Conservation (phyloP, 345 rosid species). For the Linum lewisii region DNA sequence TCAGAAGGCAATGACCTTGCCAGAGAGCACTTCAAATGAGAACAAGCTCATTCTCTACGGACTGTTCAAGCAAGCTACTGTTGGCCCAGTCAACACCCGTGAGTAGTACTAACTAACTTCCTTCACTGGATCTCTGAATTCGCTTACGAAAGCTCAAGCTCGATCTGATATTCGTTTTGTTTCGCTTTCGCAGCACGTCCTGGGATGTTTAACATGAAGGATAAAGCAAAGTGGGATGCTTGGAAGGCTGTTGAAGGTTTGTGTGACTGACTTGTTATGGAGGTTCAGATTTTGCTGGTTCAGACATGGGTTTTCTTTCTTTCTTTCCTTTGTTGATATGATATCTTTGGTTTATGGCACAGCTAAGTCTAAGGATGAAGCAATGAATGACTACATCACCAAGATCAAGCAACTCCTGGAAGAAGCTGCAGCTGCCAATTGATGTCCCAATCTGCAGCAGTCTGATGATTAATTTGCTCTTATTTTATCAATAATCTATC, state of each 20-base stretch:
- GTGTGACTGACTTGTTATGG: too few relatives aligned
- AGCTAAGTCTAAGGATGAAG: conserved; percentile 65
- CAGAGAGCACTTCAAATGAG: conserved; percentile 46
- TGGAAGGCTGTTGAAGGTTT: conserved; percentile 92
- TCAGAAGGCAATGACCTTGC: conserved; percentile 56
- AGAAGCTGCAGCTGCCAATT: conserved; percentile 23
- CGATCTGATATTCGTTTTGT: too few relatives aligned
- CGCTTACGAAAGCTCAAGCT: too few relatives aligned
- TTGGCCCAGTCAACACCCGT: conserved; percentile 77
- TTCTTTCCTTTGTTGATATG: not conserved
- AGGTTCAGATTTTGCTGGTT: not conserved
- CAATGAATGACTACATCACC: conserved; percentile 66
- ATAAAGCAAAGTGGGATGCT: conserved; percentile 93
- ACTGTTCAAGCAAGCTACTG: conserved; percentile 70
- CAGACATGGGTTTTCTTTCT: not conserved
- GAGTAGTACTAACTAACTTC: conserved; percentile 12
- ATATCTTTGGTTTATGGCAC: conserved; percentile 3
- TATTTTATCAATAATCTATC: not conserved
- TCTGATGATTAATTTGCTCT: not conserved
- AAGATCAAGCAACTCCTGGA: conserved; percentile 71
- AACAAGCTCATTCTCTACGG: conserved; percentile 71
- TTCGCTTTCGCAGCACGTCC: conserved; percentile 52
- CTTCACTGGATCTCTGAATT: not conserved
- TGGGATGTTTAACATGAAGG: conserved; percentile 76
- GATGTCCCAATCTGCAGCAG: too few relatives aligned